A percentile compares a stretch with the other conserved stretches of the same genome.
These are phyloP conservation scores for Dendryphion nanum DNA, from an alignment of 2,329 filamentous ascomycete species.

Conservation along the genomic window DNA sequence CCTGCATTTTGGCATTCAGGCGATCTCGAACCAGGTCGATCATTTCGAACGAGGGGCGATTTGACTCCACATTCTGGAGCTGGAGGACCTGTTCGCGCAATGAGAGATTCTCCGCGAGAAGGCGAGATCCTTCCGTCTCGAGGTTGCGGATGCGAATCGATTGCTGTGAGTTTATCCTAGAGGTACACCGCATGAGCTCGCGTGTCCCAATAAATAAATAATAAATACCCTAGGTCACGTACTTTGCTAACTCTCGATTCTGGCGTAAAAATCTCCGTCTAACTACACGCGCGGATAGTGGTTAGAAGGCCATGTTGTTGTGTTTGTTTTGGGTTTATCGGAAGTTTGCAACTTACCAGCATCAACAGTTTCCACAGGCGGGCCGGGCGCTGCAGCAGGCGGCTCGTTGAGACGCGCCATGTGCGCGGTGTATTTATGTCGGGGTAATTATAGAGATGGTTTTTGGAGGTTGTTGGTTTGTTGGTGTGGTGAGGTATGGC, in stretches of 20 bases:
- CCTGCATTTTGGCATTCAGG: slow-evolving; percentile 69
- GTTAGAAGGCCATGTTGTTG: slow-evolving; percentile 2
- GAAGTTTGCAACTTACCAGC: slow-evolving; percentile 57
- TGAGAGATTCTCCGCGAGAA: slow-evolving; percentile 76
- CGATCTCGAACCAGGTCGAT: slow-evolving; percentile 68
- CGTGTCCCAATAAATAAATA: neutral
- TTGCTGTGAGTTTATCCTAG: slow-evolving; percentile 71
- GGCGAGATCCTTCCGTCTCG: slow-evolving; percentile 71
- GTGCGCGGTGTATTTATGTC: slow-evolving; percentile 43
- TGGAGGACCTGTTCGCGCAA: slow-evolving; percentile 69
- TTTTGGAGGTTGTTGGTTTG: slow-evolving; percentile 23
- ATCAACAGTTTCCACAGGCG: slow-evolving; percentile 67
- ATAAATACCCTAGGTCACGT: slow-evolving; percentile 17
- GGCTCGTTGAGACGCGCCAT: slow-evolving; percentile 84
- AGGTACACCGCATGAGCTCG: neutral
- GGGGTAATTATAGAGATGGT: slow-evolving; percentile 31
- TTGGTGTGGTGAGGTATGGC: slow-evolving; percentile 33
- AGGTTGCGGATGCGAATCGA: slow-evolving; percentile 74
- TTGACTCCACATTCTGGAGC: slow-evolving; percentile 62
- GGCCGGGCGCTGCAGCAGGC: slow-evolving; percentile 39
- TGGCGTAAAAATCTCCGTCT: slow-evolving; percentile 78
- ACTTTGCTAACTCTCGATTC: slow-evolving; percentile 75
- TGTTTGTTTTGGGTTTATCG: too few species aligned
- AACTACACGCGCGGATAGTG: slow-evolving; percentile 49
- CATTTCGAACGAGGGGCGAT: slow-evolving; percentile 62